Percentiles rank a stretch among this genome's conserved stretches.
Conservation (phyloP, 2,329 filamentous ascomycete genomes). For the Talaromyces sp. region DNA sequence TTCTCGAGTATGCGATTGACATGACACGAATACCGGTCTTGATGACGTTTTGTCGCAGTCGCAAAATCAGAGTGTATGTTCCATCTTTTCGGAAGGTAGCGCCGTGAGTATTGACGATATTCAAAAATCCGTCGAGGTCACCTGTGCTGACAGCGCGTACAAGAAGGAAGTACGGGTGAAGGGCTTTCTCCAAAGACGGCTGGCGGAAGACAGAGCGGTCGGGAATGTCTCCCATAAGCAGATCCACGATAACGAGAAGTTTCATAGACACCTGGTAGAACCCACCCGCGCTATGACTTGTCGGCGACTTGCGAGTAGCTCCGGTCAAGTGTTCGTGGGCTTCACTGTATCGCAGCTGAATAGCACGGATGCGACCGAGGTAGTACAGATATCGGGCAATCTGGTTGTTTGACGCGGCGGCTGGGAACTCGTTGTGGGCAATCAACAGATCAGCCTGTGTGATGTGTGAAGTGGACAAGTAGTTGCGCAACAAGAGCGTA, state of each 20-base stretch:
- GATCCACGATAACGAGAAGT: slow-evolving; percentile 91
- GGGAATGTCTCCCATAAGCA: slow-evolving; percentile 97
- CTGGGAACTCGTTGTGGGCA: slow-evolving; percentile 91
- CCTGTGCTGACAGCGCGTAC: slow-evolving; percentile 96
- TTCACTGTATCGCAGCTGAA: slow-evolving; percentile 95
- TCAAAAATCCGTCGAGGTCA: slow-evolving; percentile 89
- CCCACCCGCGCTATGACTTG: slow-evolving; percentile 81
- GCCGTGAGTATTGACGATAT: slow-evolving; percentile 75
- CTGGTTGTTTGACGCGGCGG: slow-evolving; percentile 95
- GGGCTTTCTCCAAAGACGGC: slow-evolving; percentile 76
- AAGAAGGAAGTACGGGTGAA: slow-evolving; percentile 90
- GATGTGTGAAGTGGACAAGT: slow-evolving; percentile 93
- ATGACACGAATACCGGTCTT: slow-evolving; percentile 99
- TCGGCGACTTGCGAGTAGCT: slow-evolving; percentile 91
- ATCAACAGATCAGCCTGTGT: slow-evolving; percentile 93
- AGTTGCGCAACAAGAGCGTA: slow-evolving; percentile 90
- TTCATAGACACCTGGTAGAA: slow-evolving; percentile 97
- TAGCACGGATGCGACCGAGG: slow-evolving; percentile 90
- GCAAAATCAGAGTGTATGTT: slow-evolving; percentile 92
- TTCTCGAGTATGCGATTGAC: slow-evolving; percentile 95
- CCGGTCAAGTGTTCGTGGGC: slow-evolving; percentile 92
- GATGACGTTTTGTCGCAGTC: slow-evolving; percentile 96
- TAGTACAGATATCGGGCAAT: slow-evolving; percentile 98
- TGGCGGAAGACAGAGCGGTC: slow-evolving; percentile 93
- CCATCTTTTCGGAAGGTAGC: slow-evolving; percentile 88